Conservation (phyloP, 1,139 yeast genomes). For the Saccharomycopsis hybrid region DNA sequence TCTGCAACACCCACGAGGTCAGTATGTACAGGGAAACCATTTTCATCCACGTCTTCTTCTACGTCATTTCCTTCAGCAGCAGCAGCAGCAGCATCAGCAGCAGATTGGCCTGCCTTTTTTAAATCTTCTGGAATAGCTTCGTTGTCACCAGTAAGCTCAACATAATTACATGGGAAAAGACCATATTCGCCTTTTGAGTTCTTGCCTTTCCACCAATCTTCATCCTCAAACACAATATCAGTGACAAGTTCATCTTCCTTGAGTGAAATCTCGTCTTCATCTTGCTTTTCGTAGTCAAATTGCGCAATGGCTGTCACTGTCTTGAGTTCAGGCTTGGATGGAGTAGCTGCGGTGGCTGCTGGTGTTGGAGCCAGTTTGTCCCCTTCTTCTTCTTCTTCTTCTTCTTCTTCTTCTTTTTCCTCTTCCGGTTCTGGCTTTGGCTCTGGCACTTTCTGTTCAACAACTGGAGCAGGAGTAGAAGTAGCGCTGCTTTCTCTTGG, state of each 20-base stretch:
- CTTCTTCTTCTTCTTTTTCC: slow-evolving; percentile 27
- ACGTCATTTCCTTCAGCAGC: slow-evolving; percentile 26
- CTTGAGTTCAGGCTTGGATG: slow-evolving; percentile 15
- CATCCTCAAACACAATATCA: slow-evolving; percentile 57
- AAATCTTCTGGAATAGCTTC: slow-evolving; percentile 22
- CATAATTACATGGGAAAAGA: slow-evolving; percentile 70
- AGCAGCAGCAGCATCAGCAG: slow-evolving; percentile 27
- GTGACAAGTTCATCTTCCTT: slow-evolving; percentile 48
- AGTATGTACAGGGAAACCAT: slow-evolving; percentile 21
- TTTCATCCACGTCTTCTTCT: slow-evolving; percentile 27
- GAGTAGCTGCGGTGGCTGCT: slow-evolving; percentile 15
- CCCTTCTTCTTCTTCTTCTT: slow-evolving; percentile 22
- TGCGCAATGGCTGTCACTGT: slow-evolving; percentile 42
- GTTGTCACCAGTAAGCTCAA: slow-evolving; percentile 32
- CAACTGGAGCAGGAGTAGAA: slow-evolving; percentile 24
- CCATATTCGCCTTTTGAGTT: slow-evolving; percentile 59
- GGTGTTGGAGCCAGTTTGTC: slow-evolving; percentile 18
- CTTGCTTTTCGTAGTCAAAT: slow-evolving; percentile 53
- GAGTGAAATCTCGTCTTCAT: slow-evolving; percentile 52
- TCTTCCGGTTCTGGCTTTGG: slow-evolving; percentile 23
- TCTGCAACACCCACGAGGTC: slow-evolving; percentile 64
- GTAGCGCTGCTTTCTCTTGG: slow-evolving; percentile 24
- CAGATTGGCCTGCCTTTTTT: slow-evolving; percentile 20
- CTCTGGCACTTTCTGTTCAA: slow-evolving; percentile 1
- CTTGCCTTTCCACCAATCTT: slow-evolving; percentile 80